These are phyloP conservation scores for Tilletia walkeri DNA, from an alignment of 1,284 basidiomycete genomes.

Conservation along the genomic window DNA sequence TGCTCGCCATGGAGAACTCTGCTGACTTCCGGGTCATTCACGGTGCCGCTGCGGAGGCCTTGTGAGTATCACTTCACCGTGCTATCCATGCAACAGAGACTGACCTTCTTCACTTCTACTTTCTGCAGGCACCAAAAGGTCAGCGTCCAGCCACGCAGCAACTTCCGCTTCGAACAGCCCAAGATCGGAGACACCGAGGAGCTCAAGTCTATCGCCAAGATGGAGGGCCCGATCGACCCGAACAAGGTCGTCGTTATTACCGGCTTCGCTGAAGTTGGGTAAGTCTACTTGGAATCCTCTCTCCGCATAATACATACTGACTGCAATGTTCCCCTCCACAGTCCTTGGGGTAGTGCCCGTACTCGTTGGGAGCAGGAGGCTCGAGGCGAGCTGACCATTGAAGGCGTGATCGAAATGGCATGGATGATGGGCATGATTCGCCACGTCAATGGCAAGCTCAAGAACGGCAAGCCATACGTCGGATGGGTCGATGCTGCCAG, in stretches of 20 bases:
- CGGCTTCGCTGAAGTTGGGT: conserved; percentile 90
- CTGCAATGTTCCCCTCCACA: background rate
- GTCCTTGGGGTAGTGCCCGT: conserved; percentile 93
- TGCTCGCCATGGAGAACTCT: conserved; percentile 87
- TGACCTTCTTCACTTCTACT: background rate
- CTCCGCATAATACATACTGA: background rate
- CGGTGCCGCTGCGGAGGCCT: conserved; percentile 85
- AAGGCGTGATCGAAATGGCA: conserved; percentile 97
- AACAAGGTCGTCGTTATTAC: conserved; percentile 94
- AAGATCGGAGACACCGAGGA: conserved; percentile 64
- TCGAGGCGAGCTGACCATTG: conserved; percentile 62
- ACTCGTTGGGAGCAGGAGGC: conserved; percentile 83
- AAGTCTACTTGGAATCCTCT: background rate
- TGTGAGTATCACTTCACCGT: conserved; percentile 51
- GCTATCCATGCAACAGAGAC: background rate
- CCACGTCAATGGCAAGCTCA: conserved; percentile 93
- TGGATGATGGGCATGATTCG: conserved; percentile 99
- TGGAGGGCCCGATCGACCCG: conserved; percentile 67
- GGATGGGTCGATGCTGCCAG: conserved; percentile 96
- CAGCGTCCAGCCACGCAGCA: conserved; percentile 88
- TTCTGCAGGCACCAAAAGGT: conserved; percentile 71
- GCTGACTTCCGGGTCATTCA: conserved; percentile 90
- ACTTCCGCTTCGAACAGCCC: conserved; percentile 95
- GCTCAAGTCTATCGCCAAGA: conserved; percentile 65
- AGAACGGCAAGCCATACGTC: conserved; percentile 82